Conservation (phyloP, 2,329 filamentous ascomycete species). For the Setomelanomma holmii region DNA sequence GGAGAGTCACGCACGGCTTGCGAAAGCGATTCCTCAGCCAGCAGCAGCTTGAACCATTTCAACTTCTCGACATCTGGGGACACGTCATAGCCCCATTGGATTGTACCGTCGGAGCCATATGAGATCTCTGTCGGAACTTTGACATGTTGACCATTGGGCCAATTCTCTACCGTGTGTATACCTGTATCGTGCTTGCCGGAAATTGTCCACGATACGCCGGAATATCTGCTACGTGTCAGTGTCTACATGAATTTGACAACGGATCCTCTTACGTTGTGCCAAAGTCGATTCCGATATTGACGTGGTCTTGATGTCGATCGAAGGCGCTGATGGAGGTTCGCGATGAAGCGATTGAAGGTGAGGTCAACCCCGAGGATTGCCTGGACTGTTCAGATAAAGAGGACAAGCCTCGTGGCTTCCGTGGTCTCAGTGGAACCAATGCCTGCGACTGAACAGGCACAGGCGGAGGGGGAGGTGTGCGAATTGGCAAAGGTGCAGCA, state of each 20-base stretch:
- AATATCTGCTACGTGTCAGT: background rate
- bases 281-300: constrained; percentile 17
- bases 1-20: background rate
- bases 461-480: too few species aligned
- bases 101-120: constrained; percentile 5
- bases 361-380: too few species aligned
- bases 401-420: too few species aligned
- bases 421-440: too few species aligned
- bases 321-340: too few species aligned
- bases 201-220: background rate
- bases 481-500: too few species aligned
- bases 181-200: background rate
- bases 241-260: background rate
- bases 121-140: constrained; percentile 15
- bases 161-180: constrained; percentile 4
- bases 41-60: constrained; percentile 17
- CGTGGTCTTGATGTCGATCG: too few species aligned
- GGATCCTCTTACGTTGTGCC: constrained; percentile 12
- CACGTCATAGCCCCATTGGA: constrained; percentile 17
- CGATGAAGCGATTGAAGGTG: too few species aligned
- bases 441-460: too few species aligned
- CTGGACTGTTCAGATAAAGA: too few species aligned
- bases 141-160: constrained; percentile 1
- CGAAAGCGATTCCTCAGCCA: constrained; percentile 5
- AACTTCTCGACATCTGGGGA: constrained; percentile 3